Conservation (phyloP, 139 green algal species). For the Picochlorum sp. region DNA sequence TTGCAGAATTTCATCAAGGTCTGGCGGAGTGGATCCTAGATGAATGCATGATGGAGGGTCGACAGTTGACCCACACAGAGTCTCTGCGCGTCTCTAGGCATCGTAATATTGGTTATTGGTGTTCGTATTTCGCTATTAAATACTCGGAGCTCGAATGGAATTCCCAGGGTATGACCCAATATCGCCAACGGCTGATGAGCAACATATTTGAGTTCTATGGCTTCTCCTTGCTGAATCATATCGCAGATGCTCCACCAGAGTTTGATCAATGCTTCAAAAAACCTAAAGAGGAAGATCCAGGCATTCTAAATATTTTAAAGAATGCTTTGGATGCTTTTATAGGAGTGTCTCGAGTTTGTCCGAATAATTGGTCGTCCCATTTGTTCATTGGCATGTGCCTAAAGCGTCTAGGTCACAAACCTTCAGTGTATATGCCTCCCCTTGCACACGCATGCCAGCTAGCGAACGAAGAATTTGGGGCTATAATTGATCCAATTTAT, state of each 20-base stretch:
- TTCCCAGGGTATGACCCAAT: not conserved
- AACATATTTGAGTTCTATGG: conserved; percentile 1
- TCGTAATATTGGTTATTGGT: conserved; percentile 2
- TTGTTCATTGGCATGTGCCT: conserved; percentile 4
- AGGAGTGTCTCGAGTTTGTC: not conserved
- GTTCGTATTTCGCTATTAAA: not conserved
- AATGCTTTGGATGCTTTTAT: conserved; percentile 5
- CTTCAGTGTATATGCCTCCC: conserved; percentile 1
- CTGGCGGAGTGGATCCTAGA: not conserved
- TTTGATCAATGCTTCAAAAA: conserved; percentile 4
- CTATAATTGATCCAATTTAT: conserved; percentile 9
- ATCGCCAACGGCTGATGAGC: not conserved
- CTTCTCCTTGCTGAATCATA: conserved; percentile 4
- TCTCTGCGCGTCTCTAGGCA: not conserved
- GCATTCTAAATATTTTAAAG: not conserved
- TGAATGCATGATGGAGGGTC: not conserved
- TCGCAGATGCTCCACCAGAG: not conserved
- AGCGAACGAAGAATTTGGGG: conserved; percentile 2
- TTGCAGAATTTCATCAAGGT: not conserved
- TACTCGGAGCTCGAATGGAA: not conserved
- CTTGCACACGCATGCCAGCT: conserved; percentile 5
- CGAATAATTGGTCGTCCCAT: not conserved
- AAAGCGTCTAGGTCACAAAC: not conserved
- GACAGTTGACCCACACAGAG: too few species aligned
- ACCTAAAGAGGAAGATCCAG: not conserved